Evolutionary conservation across 1,139 yeast genomes (phyloP), one percentile per base, ranked within the genome.

Genomic region (Entelexis sorbosivorans): DNA sequence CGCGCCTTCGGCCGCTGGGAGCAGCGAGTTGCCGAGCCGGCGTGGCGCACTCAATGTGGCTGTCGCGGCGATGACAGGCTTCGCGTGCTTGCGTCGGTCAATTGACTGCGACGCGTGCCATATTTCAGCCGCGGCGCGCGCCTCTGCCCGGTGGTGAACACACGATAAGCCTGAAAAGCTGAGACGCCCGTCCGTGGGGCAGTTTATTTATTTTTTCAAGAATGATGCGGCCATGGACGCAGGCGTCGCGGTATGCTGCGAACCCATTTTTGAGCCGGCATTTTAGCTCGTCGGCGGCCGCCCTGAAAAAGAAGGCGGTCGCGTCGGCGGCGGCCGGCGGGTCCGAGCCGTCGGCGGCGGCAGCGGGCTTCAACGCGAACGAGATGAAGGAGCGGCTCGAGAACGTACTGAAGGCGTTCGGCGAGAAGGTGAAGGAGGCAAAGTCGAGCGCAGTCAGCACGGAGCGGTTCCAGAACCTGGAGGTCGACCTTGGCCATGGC

Each of bases 381-480:
- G 68, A 45, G 69, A 71, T 78, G 9, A 76, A 74, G 38, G 52
- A 62, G 3, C 71, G 73, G 51, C 81, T 78, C 60, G 72, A 76
- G 32, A 64, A 66, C 2, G 69, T 81, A 0, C 56, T 83, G 10
- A 78, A 74, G 2, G 65, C 67, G 47, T 84, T 81, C 63, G 68
- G 73, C 51, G 78, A 79, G 57, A 73, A 71, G 49, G 71, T 82
- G 31, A 75, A 74, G 47, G 87, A 81, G 55, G 69, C 79, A 49
- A 83, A 80, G 60, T 70, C 80, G 60, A 94, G 93, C 2, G 77
- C 75, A 52, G 72, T 85, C 4, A 80, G 79, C 58, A 81, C 89
- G 0, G 70, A 72, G 34, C 74, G 82, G 26, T 84, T 87, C 60
- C 84, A 84, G 64, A 66, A 73, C 16, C 66, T 87, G 55, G 66